Percentiles rank a stretch among this genome's conserved stretches.
These are phyloP conservation scores for Fraxinus greggii DNA, from an alignment of 305 asterid genomes.

Conservation along the genomic window DNA sequence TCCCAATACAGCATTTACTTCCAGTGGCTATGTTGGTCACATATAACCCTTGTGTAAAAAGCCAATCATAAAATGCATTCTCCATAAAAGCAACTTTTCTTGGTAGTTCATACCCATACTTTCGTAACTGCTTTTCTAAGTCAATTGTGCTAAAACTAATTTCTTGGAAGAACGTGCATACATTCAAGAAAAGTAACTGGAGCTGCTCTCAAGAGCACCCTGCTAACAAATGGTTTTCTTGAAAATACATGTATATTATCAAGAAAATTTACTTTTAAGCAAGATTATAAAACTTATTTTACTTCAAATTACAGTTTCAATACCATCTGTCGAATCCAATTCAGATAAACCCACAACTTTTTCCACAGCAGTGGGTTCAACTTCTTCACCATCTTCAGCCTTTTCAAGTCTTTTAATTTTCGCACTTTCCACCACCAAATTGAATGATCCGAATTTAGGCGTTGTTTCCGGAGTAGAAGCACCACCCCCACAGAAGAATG, in stretches of 20 bases:
- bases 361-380: not conserved
- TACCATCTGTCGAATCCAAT: not conserved
- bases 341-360: not conserved
- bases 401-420: slow-evolving; percentile 14
- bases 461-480: slow-evolving; percentile 43
- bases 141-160: not conserved
- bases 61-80: not conserved
- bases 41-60: not conserved
- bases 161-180: not conserved
- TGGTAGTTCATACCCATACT: not conserved
- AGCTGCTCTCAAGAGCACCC: not conserved
- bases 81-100: not conserved
- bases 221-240: not conserved
- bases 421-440: slow-evolving; percentile 20
- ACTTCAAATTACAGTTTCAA: not conserved
- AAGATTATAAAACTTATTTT: not conserved
- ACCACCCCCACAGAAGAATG: slow-evolving; percentile 38
- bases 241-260: not conserved
- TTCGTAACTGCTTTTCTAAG: not conserved
- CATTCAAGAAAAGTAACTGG: not conserved
- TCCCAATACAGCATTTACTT: not conserved
- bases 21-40: not conserved
- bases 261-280: not conserved
- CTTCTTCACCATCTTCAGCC: slow-evolving; percentile 7
- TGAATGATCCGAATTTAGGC: slow-evolving; percentile 48